These are phyloP conservation scores for Fusarium staphyleae DNA, from an alignment of 2,329 filamentous ascomycete genomes.

Conservation along the genomic window DNA sequence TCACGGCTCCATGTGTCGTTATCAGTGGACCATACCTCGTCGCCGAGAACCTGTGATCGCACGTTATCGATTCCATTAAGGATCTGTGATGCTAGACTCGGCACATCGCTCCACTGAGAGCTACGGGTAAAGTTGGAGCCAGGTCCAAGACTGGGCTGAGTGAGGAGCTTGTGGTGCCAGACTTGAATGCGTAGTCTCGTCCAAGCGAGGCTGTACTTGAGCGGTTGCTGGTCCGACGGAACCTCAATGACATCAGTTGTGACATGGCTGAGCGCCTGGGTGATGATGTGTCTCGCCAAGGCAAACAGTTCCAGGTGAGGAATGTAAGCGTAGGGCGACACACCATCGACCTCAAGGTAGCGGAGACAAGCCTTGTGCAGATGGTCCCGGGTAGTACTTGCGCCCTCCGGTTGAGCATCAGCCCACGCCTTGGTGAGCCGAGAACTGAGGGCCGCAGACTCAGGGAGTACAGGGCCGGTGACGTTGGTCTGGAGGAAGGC, in stretches of 20 bases:
- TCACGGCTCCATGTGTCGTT: conserved; percentile 52
- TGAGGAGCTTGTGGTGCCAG: conserved; percentile 68
- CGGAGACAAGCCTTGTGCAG: conserved; percentile 67
- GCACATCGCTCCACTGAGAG: conserved; percentile 66
- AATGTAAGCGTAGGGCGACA: conserved; percentile 84
- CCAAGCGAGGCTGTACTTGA: conserved; percentile 62
- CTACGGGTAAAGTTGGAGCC: conserved; percentile 63
- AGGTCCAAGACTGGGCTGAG: conserved; percentile 61
- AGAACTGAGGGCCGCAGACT: conserved; percentile 42
- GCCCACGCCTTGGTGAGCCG: conserved; percentile 52
- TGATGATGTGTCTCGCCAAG: conserved; percentile 66
- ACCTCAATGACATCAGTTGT: conserved; percentile 38
- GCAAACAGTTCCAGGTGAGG: conserved; percentile 85
- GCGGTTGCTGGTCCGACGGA: conserved; percentile 44
- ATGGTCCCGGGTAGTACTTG: conserved; percentile 42
- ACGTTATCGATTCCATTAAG: conserved; percentile 53
- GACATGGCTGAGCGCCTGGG: conserved; percentile 34
- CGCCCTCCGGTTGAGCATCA: conserved; percentile 13
- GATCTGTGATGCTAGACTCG: conserved; percentile 60
- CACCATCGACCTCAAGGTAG: conserved; percentile 80
- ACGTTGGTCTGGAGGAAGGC: conserved; percentile 87
- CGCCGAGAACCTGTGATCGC: conserved; percentile 47
- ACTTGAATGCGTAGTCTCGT: conserved; percentile 75
- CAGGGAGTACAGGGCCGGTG: conserved; percentile 78
- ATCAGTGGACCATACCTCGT: conserved; percentile 48